These are phyloP conservation scores for Leccinum olivaceopallidum DNA, from an alignment of 768 basidiomycete species.

Conservation along the genomic window DNA sequence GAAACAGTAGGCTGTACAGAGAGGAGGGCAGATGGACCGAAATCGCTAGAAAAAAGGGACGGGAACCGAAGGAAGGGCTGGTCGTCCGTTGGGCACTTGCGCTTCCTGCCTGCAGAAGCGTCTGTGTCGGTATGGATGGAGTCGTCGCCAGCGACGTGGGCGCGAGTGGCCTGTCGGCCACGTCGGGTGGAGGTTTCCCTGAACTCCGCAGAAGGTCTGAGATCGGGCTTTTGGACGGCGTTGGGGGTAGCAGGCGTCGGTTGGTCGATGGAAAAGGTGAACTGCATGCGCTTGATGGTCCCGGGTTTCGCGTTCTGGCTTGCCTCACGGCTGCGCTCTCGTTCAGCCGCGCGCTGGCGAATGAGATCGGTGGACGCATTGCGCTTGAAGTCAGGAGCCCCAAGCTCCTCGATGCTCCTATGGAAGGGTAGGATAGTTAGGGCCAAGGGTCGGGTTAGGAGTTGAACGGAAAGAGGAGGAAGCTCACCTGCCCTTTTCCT, in stretches of 20 bases:
- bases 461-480: not conserved
- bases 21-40: conserved; percentile 76
- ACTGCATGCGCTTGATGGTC: conserved; percentile 86
- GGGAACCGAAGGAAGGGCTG: conserved; percentile 63
- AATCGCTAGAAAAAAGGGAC: conserved; percentile 64
- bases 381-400: conserved; percentile 79
- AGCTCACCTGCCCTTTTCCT: conserved; percentile 65
- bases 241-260: conserved; percentile 49
- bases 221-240: conserved; percentile 61
- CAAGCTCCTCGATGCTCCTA: conserved; percentile 83
- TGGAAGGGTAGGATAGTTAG: conserved; percentile 35
- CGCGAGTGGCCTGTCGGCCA: conserved; percentile 38
- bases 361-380: conserved; percentile 81
- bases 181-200: conserved; percentile 46
- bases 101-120: conserved; percentile 23
- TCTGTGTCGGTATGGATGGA: too few relatives aligned
- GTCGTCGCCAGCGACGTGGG: too few relatives aligned
- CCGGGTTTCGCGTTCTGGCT: conserved; percentile 63
- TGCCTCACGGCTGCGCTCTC: conserved; percentile 78
- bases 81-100: conserved; percentile 25
- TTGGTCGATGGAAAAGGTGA: conserved; percentile 84
- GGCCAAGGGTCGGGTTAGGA: conserved; percentile 9
- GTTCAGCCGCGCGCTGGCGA: conserved; percentile 76
- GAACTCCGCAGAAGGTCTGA: conserved; percentile 66
- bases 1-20: conserved; percentile 67